Evolutionary conservation across 2,329 filamentous ascomycete species (phyloP), one percentile per base, ranked within the genome.

Genomic region (Colletotrichum cereale): DNA sequence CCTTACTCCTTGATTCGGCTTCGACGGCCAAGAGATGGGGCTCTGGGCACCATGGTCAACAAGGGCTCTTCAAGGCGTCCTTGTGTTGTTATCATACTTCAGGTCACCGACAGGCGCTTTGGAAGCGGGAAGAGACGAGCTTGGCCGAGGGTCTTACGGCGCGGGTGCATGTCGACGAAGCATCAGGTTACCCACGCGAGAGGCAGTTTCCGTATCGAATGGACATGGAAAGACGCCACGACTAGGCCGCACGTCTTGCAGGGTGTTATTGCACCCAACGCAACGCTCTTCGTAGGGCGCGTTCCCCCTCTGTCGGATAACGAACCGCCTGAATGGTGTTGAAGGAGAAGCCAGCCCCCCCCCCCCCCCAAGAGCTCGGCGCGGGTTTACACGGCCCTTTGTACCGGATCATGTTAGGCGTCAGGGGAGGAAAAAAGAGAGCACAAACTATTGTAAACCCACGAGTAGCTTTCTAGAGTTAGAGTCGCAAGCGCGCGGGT

Each of bases 1-100:
- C 26, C 48, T 66, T 10, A 66, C 53, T 50, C 70, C 70, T 5
- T 72, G 57, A 72, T 44, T 26, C 16, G 5, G 7, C 11, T 18
- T 40, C 34, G n/a, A 11, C 34, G 34, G 34, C 7, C 12, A 40
- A 40, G 34, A 2, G 7, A 40, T 26, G 34, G 7, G 36, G 34
- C 6, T 38, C 18, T 5, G n/a, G 14, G n/a, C 36, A 34, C 21
- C 12, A 3, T 38, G 34, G n/a, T 14, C 53, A 26, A 56, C 34
- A 38, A 34, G 12, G 24, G 31, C 5, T 56, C 12, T 11, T 18
- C 29, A 3, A 4, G 53, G n/a, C 53, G 34, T 56, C 34, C 31
- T 36, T 26, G 53, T 16, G 53, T 24, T n/a, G 53, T 14, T 34
- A 24, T 2, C 5, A 26, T 56, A 5, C 21, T 21, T 53, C 18